Percentiles rank a stretch among this genome's conserved stretches.
These are phyloP conservation scores for Cladosporium phlei DNA, from an alignment of 2,329 filamentous ascomycete species.

Conservation along the genomic window DNA sequence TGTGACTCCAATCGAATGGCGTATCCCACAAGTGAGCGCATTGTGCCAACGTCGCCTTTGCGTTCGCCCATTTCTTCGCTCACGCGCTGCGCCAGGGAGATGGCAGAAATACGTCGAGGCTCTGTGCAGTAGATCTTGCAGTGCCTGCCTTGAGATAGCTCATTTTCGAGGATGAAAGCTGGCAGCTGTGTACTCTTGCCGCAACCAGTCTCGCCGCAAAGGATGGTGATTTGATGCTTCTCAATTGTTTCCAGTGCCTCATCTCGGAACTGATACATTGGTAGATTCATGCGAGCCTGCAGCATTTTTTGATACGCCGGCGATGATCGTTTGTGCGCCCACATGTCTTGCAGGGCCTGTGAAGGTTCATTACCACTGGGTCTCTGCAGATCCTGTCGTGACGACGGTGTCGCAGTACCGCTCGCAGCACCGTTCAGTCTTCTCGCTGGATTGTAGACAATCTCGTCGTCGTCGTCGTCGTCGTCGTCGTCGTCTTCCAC, in stretches of 20 bases:
- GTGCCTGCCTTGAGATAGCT: conserved; percentile 70
- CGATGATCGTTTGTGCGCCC: conserved; percentile 48
- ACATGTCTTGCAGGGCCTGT: conserved; percentile 46
- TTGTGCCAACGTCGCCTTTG: conserved; percentile 74
- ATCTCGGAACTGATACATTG: conserved; percentile 81
- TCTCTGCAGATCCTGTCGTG: conserved; percentile 19
- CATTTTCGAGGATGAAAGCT: conserved; percentile 84
- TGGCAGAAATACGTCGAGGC: conserved; percentile 89
- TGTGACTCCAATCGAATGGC: conserved; percentile 91
- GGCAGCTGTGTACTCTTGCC: conserved; percentile 98
- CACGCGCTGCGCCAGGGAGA: conserved; percentile 86
- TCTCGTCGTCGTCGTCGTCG: conserved; percentile 50
- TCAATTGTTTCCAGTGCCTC: conserved; percentile 74
- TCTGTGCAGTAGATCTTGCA: conserved; percentile 97
- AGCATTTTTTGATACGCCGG: conserved; percentile 73
- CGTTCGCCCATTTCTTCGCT: conserved; percentile 91
- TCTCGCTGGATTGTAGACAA: conserved; percentile 67
- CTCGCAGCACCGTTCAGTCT: conserved; percentile 30
- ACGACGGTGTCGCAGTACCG: conserved; percentile 30
- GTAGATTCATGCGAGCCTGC: conserved; percentile 69
- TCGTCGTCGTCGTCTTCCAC: conserved; percentile 51
- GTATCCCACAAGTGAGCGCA: conserved; percentile 83
- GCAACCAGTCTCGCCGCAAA: conserved; percentile 94
- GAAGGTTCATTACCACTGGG: conserved; percentile 20
- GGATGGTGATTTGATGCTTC: conserved; percentile 77